Conservation (phyloP, 176 grass and related monocot species). For the Oryza longistaminata region DNA sequence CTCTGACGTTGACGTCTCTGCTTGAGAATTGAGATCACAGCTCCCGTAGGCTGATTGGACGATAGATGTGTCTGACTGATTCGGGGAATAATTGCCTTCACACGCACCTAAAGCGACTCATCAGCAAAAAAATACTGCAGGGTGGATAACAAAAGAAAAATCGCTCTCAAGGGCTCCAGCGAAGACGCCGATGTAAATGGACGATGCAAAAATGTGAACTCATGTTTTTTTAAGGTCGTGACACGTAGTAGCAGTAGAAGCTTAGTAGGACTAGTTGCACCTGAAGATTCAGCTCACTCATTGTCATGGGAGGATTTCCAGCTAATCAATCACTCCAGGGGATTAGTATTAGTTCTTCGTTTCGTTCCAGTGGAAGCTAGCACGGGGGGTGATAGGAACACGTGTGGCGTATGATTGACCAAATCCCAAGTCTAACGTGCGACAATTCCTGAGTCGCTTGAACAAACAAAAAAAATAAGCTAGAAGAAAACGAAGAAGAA, state of each 20-base stretch:
- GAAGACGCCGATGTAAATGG: background rate
- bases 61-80: background rate
- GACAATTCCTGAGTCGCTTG: background rate
- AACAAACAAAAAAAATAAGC: background rate
- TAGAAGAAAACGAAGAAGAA: background rate
- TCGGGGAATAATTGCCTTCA: conserved; percentile 32
- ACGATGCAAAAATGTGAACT: background rate
- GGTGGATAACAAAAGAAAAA: background rate
- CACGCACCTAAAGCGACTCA: background rate
- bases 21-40: background rate
- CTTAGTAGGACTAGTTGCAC: background rate
- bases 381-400: background rate
- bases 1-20: background rate
- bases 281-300: background rate
- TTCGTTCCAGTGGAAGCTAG: background rate
- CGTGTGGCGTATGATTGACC: background rate
- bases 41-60: background rate
- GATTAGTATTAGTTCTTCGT: background rate
- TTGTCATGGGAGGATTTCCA: background rate
- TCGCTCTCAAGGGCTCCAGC: background rate
- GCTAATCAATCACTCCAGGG: background rate
- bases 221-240: background rate
- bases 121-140: background rate
- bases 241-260: background rate
- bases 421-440: background rate